A percentile compares a stretch with the other conserved stretches of the same genome.
Evolutionary conservation across 1,284 basidiomycete genomes (phyloP).

Genomic region (Cutaneotrichosporon dermatis): DNA sequence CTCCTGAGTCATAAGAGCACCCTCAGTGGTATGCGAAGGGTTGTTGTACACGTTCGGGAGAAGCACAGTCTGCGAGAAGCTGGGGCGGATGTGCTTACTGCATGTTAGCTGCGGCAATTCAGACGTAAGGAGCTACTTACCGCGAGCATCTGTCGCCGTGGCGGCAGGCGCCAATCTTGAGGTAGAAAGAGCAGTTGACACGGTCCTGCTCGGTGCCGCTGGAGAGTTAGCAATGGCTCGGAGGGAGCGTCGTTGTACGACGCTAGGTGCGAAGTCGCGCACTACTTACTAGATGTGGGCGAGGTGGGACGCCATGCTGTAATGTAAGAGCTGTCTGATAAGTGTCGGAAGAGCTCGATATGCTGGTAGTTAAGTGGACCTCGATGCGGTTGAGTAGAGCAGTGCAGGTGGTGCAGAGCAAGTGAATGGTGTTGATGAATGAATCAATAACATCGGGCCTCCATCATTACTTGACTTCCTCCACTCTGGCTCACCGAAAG

Average conservation of each 20-base stretch:
- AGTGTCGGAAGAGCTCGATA: constrained; percentile 11
- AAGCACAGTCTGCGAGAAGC: constrained; percentile 94
- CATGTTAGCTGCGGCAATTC: constrained; percentile 48
- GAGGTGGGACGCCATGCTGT: constrained; percentile 45
- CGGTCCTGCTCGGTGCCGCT: constrained; percentile 50
- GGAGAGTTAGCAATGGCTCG: constrained; percentile 8
- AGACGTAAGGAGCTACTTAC: constrained; percentile 31
- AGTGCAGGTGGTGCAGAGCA: neutral
- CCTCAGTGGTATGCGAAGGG: constrained; percentile 82
- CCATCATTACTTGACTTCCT: neutral
- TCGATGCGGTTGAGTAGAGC: constrained; percentile 5
- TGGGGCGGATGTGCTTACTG: constrained; percentile 93
- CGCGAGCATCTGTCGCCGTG: constrained; percentile 49
- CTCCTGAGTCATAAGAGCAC: constrained; percentile 57
- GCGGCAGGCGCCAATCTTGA: constrained; percentile 49
- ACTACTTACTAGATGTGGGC: constrained; percentile 48
- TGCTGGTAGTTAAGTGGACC: neutral
- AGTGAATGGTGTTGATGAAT: neutral
- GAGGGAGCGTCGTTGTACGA: too few species aligned
- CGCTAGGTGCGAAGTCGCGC: neutral
- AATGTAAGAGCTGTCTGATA: neutral
- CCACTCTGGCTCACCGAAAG: neutral
- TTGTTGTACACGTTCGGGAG: constrained; percentile 99
- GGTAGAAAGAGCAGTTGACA: constrained; percentile 51
- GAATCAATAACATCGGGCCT: neutral